These are phyloP conservation scores for Collybiopsis confluens DNA, from an alignment of 768 basidiomycete species.

Conservation along the genomic window DNA sequence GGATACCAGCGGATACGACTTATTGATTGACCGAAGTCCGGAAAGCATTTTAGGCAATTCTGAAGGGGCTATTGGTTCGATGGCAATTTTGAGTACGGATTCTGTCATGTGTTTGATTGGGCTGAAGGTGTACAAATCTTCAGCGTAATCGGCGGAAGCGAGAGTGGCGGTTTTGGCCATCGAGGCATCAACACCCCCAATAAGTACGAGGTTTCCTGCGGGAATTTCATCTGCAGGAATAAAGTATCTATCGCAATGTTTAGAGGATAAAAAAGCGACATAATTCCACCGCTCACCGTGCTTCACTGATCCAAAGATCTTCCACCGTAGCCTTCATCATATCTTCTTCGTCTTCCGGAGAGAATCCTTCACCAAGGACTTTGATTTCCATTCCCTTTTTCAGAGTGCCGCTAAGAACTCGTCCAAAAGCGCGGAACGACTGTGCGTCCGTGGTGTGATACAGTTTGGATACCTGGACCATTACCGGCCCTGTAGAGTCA, in stretches of 20 bases:
- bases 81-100: constrained; percentile 95
- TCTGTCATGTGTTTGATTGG: constrained; percentile 97
- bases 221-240: constrained; percentile 85
- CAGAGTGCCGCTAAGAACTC: constrained; percentile 89
- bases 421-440: constrained; percentile 93
- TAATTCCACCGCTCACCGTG: constrained; percentile 53
- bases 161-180: constrained; percentile 95
- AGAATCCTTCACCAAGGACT: constrained; percentile 97
- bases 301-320: constrained; percentile 86
- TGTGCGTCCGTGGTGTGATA: constrained; percentile 97
- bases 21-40: constrained; percentile 94
- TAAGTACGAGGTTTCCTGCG: constrained; percentile 89
- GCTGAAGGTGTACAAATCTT: constrained; percentile 88
- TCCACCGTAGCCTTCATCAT: constrained; percentile 86
- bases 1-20: constrained; percentile 89
- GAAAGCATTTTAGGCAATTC: constrained; percentile 99
- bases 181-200: constrained; percentile 90
- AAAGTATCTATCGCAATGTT: constrained; percentile 60
- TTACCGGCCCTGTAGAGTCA: constrained; percentile 79
- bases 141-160: constrained; percentile 59
- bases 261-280: constrained; percentile 1
- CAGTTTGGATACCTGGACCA: constrained; percentile 91
- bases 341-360: constrained; percentile 98
- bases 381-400: constrained; percentile 81
- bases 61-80: constrained; percentile 96